Evolutionary conservation across 2,329 filamentous ascomycete species (phyloP).

Genomic region (Tolypocladium nubicola): DNA sequence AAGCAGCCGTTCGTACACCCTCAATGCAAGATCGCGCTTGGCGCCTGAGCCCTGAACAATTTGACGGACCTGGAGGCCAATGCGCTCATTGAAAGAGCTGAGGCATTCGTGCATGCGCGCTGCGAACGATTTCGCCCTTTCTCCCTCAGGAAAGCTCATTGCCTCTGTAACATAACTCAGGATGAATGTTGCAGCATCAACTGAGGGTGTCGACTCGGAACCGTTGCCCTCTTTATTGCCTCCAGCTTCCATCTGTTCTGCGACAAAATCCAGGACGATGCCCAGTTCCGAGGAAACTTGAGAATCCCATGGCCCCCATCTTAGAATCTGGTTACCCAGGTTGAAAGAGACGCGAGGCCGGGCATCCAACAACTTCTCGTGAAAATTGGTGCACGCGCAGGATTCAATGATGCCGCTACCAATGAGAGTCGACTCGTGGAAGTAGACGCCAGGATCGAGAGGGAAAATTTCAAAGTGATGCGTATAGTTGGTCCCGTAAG

Average conservation of each 20-base stretch:
- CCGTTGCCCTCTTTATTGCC: not conserved
- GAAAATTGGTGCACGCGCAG: constrained; percentile 20
- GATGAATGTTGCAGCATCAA: constrained; percentile 31
- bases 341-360: constrained; percentile 28
- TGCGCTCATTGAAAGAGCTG: constrained; percentile 25
- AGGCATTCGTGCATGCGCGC: constrained; percentile 33
- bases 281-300: constrained; percentile 51
- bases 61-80: constrained; percentile 8
- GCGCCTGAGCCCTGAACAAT: not conserved
- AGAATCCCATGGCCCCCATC: constrained; percentile 48
- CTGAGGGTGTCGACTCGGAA: constrained; percentile 6
- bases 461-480: constrained; percentile 54
- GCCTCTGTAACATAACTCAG: constrained; percentile 35
- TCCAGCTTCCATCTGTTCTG: constrained; percentile 29
- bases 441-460: constrained; percentile 43
- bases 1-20: constrained; percentile 18
- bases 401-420: constrained; percentile 40
- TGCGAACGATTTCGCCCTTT: constrained; percentile 29
- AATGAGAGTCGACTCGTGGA: constrained; percentile 48
- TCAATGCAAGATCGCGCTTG: constrained; percentile 8
- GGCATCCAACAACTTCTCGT: constrained; percentile 15
- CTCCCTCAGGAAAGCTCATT: constrained; percentile 25
- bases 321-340: constrained; percentile 37
- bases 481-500: constrained; percentile 51
- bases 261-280: constrained; percentile 48